Evolutionary conservation across 1,139 yeast genomes (phyloP).

Genomic region (Hemisphaericaspora xylanilytica): DNA sequence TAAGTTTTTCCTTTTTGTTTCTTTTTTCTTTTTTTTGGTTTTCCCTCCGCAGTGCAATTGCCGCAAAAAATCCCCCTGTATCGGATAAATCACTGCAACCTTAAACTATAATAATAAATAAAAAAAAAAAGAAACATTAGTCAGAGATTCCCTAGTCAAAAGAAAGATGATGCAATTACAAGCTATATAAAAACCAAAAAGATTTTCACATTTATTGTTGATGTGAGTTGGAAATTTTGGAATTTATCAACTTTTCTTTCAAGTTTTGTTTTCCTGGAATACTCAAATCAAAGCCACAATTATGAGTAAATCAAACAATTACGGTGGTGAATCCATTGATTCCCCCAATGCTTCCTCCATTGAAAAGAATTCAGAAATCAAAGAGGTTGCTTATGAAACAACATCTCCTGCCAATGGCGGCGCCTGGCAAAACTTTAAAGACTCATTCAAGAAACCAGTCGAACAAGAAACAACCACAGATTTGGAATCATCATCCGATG

Average conservation of each 20-base stretch:
- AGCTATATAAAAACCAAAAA: background rate
- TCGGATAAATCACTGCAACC: background rate
- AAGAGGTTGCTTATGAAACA: slow-evolving; percentile 1
- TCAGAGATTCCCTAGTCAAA: too few species aligned
- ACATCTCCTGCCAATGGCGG: background rate
- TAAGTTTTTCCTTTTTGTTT: background rate
- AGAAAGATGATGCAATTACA: background rate
- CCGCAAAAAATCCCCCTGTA: slow-evolving; percentile 1
- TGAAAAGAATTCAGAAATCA: background rate
- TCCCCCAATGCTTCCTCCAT: slow-evolving; percentile 4
- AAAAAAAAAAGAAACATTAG: slow-evolving; percentile 1
- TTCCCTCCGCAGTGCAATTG: background rate
- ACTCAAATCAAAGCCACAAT: too few species aligned
- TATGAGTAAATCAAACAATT: slow-evolving; percentile 3
- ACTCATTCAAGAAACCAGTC: slow-evolving; percentile 35
- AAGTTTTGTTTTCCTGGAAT: too few species aligned
- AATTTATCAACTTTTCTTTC: too few species aligned
- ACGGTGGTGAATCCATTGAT: slow-evolving; percentile 2
- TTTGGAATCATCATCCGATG: slow-evolving; percentile 11
- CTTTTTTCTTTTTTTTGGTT: background rate
- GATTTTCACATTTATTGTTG: too few species aligned
- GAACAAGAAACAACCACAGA: slow-evolving; percentile 5
- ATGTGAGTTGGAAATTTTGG: too few species aligned
- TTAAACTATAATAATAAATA: too few species aligned
- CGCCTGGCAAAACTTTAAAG: slow-evolving; percentile 27